Evolutionary conservation across 495 filamentous ascomycete genomes (phyloP).

Genomic region (Penicillium arizonense): DNA sequence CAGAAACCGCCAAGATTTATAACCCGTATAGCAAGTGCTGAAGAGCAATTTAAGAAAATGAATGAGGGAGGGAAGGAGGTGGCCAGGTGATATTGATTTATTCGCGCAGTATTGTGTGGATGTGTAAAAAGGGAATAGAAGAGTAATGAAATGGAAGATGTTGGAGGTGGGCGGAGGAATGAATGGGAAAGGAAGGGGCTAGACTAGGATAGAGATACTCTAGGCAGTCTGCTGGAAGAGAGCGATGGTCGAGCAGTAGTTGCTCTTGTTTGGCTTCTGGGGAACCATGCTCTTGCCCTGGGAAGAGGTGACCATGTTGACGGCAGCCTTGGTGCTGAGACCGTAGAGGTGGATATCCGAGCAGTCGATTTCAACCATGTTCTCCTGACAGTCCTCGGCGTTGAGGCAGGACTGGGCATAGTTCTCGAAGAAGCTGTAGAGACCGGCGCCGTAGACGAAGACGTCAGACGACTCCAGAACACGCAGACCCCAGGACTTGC

Average conservation of each 20-base stretch:
- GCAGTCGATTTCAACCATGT: constrained; percentile 82
- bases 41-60: neutral
- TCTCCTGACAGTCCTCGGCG: constrained; percentile 75
- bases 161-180: neutral
- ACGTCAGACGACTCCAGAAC: constrained; percentile 66
- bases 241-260: constrained; percentile 75
- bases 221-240: constrained; percentile 48
- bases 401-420: constrained; percentile 75
- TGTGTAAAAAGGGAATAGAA: neutral
- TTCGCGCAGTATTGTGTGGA: no score
- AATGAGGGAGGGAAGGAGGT: neutral
- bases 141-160: neutral
- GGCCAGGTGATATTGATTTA: neutral
- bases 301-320: constrained; percentile 73
- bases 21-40: neutral
- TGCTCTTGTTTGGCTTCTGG: constrained; percentile 65
- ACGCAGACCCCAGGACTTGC: constrained; percentile 83
- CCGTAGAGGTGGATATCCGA: constrained; percentile 72
- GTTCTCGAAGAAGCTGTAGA: constrained; percentile 90
- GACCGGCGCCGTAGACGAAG: constrained; percentile 72
- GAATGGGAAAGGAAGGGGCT: neutral
- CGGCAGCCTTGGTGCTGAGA: constrained; percentile 82
- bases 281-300: constrained; percentile 51
- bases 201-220: constrained; percentile 2
- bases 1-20: neutral